Base-by-base conservation (phyloP, 1,139 yeast genomes). In the Nakaseomyces kungkrabaensis region DNA sequence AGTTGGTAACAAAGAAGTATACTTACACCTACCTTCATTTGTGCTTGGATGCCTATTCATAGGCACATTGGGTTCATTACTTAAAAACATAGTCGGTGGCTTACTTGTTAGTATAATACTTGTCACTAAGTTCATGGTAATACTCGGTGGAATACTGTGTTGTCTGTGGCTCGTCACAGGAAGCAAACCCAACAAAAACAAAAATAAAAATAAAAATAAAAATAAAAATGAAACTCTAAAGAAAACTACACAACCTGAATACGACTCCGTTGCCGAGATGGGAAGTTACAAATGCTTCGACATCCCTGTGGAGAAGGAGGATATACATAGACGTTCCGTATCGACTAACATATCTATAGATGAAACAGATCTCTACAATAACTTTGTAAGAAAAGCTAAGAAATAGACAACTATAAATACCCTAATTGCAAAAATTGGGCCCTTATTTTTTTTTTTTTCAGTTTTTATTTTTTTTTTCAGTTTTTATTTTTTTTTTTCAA, bases 271-370 rank as follows among this genome's bases (percentile, higher is more conserved):
- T 8, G 37, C 27, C 22, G 48, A 50, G 26, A 51, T 55, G 34
- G 63, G 60, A 24, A 51, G 50, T 7, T 52, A 56, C 32, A 58
- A 56, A 32, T 58, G 59, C 50, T 59, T 58, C 40, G 55, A 59
- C 29, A 59, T 60, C 10, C 61, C 65, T 11, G 52, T 59, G 17
- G 56, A 11, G 53, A 52, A 24, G 38, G 55, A 36, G 25, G 38
- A 38, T 11, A 38, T 38, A 10, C 48, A 36, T 32, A 43, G 45
- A 29, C 48, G 29, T 3, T 22, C 26, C 24, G 22, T 24, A 25
- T 17, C 22, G 2, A 17, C 22, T 17, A 22, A 10, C 13, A 36
- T 41, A 26, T 29, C 38, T 10, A 27, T 38, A 2, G 36, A 43
- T 13, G 36, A 31, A 24, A 45, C 44, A 25, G 47, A 48, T n/a